A percentile compares a stretch with the other conserved stretches of the same genome.
These are phyloP conservation scores for Cadophora gregata DNA, from an alignment of 2,329 filamentous ascomycete genomes.

Conservation along the genomic window DNA sequence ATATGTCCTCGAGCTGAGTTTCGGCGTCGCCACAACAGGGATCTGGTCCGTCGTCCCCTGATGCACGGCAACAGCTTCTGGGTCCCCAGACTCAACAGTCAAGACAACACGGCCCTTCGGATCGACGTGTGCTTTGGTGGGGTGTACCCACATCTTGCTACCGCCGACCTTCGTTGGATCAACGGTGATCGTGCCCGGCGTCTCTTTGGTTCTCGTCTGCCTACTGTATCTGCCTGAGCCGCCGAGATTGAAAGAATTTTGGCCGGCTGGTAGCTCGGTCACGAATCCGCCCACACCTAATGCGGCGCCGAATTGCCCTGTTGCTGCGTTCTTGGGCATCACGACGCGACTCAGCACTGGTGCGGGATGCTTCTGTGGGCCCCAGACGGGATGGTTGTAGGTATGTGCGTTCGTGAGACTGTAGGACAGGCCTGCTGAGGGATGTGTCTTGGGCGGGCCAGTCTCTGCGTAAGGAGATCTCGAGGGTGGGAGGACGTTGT, in stretches of 20 bases:
- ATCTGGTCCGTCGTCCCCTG: constrained; percentile 30
- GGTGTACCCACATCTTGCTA: constrained; percentile 41
- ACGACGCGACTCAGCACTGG: constrained; percentile 65
- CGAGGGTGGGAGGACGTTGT: constrained; percentile 43
- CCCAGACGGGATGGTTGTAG: constrained; percentile 64
- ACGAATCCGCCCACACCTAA: constrained; percentile 45
- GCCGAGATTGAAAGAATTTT: constrained; percentile 22
- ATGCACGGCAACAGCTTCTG: constrained; percentile 39
- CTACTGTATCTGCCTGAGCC: constrained; percentile 4
- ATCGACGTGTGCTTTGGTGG: constrained; percentile 40
- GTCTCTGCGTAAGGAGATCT: constrained; percentile 50
- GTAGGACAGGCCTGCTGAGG: constrained; percentile 68
- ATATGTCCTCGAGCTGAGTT: not conserved
- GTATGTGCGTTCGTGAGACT: constrained; percentile 59
- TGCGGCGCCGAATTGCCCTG: constrained; percentile 32
- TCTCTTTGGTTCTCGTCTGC: not conserved
- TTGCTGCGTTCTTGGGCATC: constrained; percentile 49
- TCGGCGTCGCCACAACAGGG: not conserved
- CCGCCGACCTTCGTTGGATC: constrained; percentile 43
- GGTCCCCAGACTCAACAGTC: constrained; percentile 35
- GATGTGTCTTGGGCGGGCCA: constrained; percentile 66
- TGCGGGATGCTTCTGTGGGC: constrained; percentile 58
- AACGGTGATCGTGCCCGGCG: constrained; percentile 35
- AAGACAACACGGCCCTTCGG: constrained; percentile 40
- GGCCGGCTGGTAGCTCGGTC: constrained; percentile 32